These are phyloP conservation scores for Crucihimalaya himalaica DNA, from an alignment of 345 rosid species.

Conservation along the genomic window DNA sequence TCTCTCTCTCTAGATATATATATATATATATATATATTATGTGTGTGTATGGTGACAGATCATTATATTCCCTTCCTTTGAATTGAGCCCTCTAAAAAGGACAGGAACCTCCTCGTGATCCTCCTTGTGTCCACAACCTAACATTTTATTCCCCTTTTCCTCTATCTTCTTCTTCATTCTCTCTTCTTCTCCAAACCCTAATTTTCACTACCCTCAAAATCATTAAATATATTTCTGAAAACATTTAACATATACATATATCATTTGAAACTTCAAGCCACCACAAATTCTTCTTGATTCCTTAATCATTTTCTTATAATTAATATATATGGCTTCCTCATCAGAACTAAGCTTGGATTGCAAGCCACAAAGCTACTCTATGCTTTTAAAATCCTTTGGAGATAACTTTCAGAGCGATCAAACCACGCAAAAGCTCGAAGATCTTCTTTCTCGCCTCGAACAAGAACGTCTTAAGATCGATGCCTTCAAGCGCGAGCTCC, in stretches of 20 bases:
- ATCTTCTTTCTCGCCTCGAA: conserved; percentile 76
- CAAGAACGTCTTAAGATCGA: conserved; percentile 96
- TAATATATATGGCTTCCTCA: conserved; percentile 61
- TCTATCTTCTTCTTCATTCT: conserved; percentile 19
- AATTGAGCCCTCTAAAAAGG: conserved; percentile 47
- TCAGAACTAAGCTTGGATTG: conserved; percentile 81
- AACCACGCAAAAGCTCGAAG: conserved; percentile 83
- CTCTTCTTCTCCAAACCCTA: conserved; percentile 39
- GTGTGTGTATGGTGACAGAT: conserved; percentile 36
- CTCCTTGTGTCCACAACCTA: conserved; percentile 44
- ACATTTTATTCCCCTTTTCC: conserved; percentile 38
- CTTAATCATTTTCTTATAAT: conserved; percentile 8
- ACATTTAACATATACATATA: conserved; percentile 14
- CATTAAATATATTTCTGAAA: conserved; percentile 23
- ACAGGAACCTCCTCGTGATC: conserved; percentile 46
- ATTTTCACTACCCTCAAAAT: conserved; percentile 34
- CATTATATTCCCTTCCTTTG: conserved; percentile 39
- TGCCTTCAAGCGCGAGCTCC: conserved; percentile 97
- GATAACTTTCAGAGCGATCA: conserved; percentile 53
- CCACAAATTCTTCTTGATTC: conserved; percentile 27
- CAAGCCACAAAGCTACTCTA: conserved; percentile 84
- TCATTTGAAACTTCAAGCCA: conserved; percentile 24
- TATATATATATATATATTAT: not conserved
- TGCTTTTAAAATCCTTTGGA: conserved; percentile 85
- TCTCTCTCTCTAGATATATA: not conserved